phyloP scores from a whole-genome alignment of 345 rosid species.

The Schrenkiella parvula region DNA sequence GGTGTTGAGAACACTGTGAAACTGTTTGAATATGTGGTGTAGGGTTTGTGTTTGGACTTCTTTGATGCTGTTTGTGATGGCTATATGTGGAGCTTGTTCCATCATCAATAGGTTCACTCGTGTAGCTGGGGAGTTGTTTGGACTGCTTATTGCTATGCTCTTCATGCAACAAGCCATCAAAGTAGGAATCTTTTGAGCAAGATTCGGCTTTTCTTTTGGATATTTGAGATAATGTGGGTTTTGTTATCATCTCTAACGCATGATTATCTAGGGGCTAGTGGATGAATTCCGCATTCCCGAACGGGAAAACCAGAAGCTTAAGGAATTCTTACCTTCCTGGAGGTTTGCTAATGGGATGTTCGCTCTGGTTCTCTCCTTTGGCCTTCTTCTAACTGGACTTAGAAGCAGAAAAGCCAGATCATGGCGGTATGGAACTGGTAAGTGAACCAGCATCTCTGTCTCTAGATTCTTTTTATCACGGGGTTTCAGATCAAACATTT shows the following conservation, averaged over 20 bases:
- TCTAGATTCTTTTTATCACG: conserved; percentile 21
- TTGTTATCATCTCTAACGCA: neutral
- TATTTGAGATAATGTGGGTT: neutral
- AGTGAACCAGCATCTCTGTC: conserved; percentile 29
- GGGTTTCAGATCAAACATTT: conserved; percentile 7
- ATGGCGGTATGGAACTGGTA: conserved; percentile 92
- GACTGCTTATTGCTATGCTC: conserved; percentile 96
- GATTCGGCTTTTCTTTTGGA: neutral
- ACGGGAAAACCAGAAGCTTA: conserved; percentile 47
- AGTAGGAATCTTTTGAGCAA: conserved; percentile 38
- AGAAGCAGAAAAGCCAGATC: conserved; percentile 90
- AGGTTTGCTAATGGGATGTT: conserved; percentile 97
- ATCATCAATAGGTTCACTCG: conserved; percentile 94
- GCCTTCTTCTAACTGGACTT: conserved; percentile 75
- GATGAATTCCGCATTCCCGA: conserved; percentile 83
- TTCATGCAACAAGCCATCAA: conserved; percentile 97
- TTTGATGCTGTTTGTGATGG: conserved; percentile 68
- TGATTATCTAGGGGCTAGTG: conserved; percentile 59
- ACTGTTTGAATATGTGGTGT: conserved; percentile 1
- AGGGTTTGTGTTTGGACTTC: conserved; percentile 99
- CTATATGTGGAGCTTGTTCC: conserved; percentile 92
- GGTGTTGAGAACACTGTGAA: neutral
- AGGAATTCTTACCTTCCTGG: conserved; percentile 68
- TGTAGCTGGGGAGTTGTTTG: conserved; percentile 89
- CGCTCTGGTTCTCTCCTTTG: conserved; percentile 84